A percentile compares a stretch with the other conserved stretches of the same genome.
Evolutionary conservation across 768 basidiomycete species (phyloP).

Genomic region (Tylopilus plumbeoviolaceoides): DNA sequence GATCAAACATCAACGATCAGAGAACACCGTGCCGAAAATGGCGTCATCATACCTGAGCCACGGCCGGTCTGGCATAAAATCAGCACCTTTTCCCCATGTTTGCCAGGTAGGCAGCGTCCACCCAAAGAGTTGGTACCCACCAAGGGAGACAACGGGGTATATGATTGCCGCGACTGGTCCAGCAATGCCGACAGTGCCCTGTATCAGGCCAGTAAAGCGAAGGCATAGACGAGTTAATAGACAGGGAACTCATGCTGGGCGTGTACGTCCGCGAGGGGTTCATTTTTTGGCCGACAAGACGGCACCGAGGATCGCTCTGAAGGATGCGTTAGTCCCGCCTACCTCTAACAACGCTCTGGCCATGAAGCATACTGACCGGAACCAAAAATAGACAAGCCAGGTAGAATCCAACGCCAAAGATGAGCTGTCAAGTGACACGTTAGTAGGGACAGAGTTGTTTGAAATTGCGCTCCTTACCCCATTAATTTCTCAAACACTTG

Average conservation of each 20-base stretch:
- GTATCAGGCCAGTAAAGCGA: no score
- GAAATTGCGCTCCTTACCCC: constrained; percentile 19
- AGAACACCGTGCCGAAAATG: neutral
- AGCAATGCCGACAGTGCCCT: constrained; percentile 73
- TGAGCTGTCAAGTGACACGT: no score
- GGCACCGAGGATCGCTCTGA: no score
- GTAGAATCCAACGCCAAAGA: no score
- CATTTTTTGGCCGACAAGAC: no score
- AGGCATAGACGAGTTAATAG: no score
- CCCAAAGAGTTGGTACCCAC: constrained; percentile 63
- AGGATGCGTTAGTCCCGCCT: no score
- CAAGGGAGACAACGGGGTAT: constrained; percentile 60
- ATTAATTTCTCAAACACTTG: constrained; percentile 44
- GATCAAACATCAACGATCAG: neutral
- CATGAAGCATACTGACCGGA: no score
- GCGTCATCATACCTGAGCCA: constrained; percentile 50
- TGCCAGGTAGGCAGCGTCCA: constrained; percentile 64
- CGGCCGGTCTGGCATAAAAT: constrained; percentile 46
- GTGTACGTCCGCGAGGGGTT: no score
- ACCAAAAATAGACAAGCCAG: no score
- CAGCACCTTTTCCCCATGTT: constrained; percentile 50
- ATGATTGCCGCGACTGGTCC: constrained; percentile 58
- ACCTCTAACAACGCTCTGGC: no score
- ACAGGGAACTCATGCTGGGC: no score
- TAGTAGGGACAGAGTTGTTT: neutral